Conservation (phyloP, 768 basidiomycete species). For the Clitopilus passeckerianus region DNA sequence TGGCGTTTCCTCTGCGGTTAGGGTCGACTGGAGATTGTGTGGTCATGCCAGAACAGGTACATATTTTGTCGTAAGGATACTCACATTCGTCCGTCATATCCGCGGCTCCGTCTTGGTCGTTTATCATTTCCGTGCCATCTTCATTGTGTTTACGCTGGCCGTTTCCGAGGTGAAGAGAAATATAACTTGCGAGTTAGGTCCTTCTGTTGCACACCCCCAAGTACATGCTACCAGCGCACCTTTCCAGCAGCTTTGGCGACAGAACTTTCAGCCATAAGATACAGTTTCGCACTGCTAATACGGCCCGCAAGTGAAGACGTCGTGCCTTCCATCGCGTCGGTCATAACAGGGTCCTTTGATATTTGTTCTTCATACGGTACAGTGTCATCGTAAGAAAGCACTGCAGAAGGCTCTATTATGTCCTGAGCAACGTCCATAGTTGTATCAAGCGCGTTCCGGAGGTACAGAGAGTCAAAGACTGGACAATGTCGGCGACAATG, state of each 20-base stretch:
- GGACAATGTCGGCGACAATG: background rate
- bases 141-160: conserved; percentile 40
- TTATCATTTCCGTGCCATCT: conserved; percentile 24
- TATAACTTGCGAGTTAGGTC: conserved; percentile 40
- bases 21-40: conserved; percentile 20
- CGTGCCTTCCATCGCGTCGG: conserved; percentile 18
- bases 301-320: conserved; percentile 49
- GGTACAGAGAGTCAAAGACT: no score
- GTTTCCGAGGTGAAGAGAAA: conserved; percentile 28
- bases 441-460: background rate
- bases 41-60: background rate
- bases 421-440: conserved; percentile 49
- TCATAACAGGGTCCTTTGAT: conserved; percentile 22
- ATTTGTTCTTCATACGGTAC: conserved; percentile 56
- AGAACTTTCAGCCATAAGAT: conserved; percentile 68
- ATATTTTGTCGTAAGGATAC: background rate
- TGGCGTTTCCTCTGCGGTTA: conserved; percentile 52
- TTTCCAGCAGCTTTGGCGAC: conserved; percentile 53
- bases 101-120: conserved; percentile 25
- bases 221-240: conserved; percentile 56
- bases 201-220: conserved; percentile 28
- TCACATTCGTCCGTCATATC: conserved; percentile 30
- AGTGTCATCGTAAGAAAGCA: conserved; percentile 51
- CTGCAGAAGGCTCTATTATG: conserved; percentile 20
- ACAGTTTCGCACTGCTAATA: conserved; percentile 74